These are phyloP conservation scores for Cyberlindnera americana DNA, from an alignment of 805 yeast species.

Conservation along the genomic window DNA sequence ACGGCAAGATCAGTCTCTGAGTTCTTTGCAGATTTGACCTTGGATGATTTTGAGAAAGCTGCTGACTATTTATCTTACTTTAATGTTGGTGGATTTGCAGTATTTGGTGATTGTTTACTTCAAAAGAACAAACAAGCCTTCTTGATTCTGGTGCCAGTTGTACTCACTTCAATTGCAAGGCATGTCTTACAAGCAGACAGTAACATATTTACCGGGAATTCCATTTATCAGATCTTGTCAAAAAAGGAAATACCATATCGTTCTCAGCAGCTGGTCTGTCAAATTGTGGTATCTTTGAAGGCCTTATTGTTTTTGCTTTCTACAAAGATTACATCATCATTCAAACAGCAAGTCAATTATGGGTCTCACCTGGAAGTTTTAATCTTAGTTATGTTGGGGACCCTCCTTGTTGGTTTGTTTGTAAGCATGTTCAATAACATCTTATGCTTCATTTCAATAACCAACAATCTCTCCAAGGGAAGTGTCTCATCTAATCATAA, in stretches of 20 bases:
- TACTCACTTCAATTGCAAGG: slow-evolving; percentile 6
- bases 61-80: slow-evolving; percentile 10
- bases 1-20: background rate
- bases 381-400: slow-evolving; percentile 13
- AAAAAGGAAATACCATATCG: background rate
- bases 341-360: slow-evolving; percentile 5
- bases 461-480: background rate
- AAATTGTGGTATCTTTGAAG: slow-evolving; percentile 4
- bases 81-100: slow-evolving; percentile 9
- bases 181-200: slow-evolving; percentile 1
- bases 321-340: slow-evolving; percentile 5
- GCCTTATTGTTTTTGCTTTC: slow-evolving; percentile 6
- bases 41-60: slow-evolving; percentile 1
- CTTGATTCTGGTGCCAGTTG: slow-evolving; percentile 12
- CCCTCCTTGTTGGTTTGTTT: slow-evolving; percentile 6
- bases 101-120: slow-evolving; percentile 18
- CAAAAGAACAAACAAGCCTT: slow-evolving; percentile 11
- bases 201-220: slow-evolving; percentile 4
- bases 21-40: slow-evolving; percentile 9
- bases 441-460: background rate
- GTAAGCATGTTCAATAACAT: slow-evolving; percentile 11
- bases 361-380: slow-evolving; percentile 7
- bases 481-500: background rate
- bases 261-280: slow-evolving; percentile 1
- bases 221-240: background rate